Evolutionary conservation across 2,329 filamentous ascomycete species (phyloP), one percentile per base, ranked within the genome.

Genomic region (Fusarium xyrophilum): DNA sequence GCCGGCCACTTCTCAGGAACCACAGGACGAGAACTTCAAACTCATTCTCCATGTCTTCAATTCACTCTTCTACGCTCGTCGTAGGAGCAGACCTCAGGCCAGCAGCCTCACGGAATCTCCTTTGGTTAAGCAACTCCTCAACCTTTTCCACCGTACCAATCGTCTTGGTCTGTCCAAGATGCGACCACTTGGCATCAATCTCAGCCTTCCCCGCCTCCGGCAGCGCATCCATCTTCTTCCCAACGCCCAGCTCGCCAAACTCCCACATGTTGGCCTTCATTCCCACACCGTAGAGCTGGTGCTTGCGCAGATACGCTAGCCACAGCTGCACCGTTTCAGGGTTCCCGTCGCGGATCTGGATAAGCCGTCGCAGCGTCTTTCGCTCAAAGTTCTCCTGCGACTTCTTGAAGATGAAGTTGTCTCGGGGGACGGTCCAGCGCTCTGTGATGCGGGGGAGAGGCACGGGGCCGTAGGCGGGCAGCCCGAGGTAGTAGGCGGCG

Each of bases 221-320:
- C 21, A 73, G 59, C 11, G 62, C 43, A 32, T 73, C 74, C 70
- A 74, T 73, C 43, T 66, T 44, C 57, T 73, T 70, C 17, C 73
- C 73, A 7, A 67, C 65, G n/a, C 91, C 90, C 62, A 94, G 77
- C 60, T 86, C 86, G 74, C 91, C 89, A 79, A 93, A 94, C 76
- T 97, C 93, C 89, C 92, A 99, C 51, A 98, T 87, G 78, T 99
- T 97, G 55, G 96, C 96, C 85, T 99, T 99, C 93, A 99, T 96
- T 74, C 96, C 96, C 40, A 98, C 90, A n/a, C 96, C 96, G 72
- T 96, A 92, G 78, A 96, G 97, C 42, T 93, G 92, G 77, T 97
- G 91, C 81, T 97, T 97, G 76, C 92, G 88, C 76, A 99, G 79
- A 77, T 97, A 98, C 0, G 93, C 93, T 61, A 99, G 82, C 96